Percentiles rank a stretch among this genome's conserved stretches.
Conservation (phyloP, 2,329 filamentous ascomycete genomes). For the Aspergillus novoparasiticus region DNA sequence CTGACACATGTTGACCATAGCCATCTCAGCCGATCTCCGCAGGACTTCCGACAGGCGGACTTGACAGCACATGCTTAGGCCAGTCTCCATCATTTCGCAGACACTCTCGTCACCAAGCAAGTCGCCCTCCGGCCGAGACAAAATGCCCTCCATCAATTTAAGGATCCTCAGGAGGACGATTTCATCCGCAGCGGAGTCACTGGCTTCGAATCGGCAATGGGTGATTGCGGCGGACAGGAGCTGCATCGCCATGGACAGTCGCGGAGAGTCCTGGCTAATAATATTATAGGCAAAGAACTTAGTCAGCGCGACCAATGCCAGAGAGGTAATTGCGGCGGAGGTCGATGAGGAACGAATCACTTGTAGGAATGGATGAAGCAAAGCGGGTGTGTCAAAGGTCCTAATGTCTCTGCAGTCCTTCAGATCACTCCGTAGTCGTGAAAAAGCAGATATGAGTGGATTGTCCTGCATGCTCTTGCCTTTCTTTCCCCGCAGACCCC, state of each 20-base stretch:
- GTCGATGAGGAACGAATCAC: conserved; percentile 96
- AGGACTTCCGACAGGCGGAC: conserved; percentile 87
- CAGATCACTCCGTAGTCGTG: conserved; percentile 82
- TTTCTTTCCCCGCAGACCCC: conserved; percentile 92
- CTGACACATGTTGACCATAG: conserved; percentile 99
- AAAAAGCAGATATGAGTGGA: conserved; percentile 92
- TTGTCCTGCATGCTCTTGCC: conserved; percentile 98
- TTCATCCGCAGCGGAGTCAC: conserved; percentile 91
- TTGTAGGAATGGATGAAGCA: conserved; percentile 92
- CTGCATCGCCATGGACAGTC: conserved; percentile 90
- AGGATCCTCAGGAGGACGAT: conserved; percentile 92
- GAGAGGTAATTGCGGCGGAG: conserved; percentile 91
- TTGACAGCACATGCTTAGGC: conserved; percentile 95
- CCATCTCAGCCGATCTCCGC: conserved; percentile 87
- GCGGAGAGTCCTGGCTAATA: conserved; percentile 79
- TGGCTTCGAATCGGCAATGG: conserved; percentile 96
- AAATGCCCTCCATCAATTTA: conserved; percentile 97
- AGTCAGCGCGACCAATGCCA: conserved; percentile 88
- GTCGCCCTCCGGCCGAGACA: conserved; percentile 88
- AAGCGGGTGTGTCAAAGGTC: conserved; percentile 82
- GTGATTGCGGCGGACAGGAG: conserved; percentile 92
- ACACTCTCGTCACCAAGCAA: conserved; percentile 97
- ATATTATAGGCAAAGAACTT: conserved; percentile 97
- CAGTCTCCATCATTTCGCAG: conserved; percentile 99
- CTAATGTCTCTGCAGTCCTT: conserved; percentile 88